A percentile compares a stretch with the other conserved stretches of the same genome.
These are phyloP conservation scores for Phenoliferia sp. DNA, from an alignment of 1,284 basidiomycete genomes.

Conservation along the genomic window DNA sequence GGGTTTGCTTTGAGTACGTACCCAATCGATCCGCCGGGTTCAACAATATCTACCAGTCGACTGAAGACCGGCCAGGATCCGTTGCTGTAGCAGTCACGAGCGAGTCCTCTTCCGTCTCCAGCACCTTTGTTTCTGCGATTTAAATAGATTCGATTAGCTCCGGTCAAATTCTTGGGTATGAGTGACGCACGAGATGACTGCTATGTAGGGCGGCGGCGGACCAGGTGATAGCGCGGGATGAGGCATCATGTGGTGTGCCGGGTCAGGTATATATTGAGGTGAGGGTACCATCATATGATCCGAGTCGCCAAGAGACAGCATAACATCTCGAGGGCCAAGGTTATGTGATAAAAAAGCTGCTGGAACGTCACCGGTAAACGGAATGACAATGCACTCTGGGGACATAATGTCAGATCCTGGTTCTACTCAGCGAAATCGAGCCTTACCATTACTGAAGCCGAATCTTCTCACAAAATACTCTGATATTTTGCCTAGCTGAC, in stretches of 20 bases:
- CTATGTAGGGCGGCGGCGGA: constrained; percentile 2
- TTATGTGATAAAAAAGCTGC: constrained; percentile 66
- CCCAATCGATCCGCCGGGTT: constrained; percentile 80
- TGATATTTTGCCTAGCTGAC: constrained; percentile 58
- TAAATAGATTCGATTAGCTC: no score
- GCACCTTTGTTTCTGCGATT: constrained; percentile 56
- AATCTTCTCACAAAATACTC: constrained; percentile 70
- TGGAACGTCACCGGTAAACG: constrained; percentile 68
- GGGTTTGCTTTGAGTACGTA: constrained; percentile 46
- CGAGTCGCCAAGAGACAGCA: constrained; percentile 18
- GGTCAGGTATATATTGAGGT: constrained; percentile 10
- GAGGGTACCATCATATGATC: constrained; percentile 56
- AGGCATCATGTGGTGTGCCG: constrained; percentile 6
- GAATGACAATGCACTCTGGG: constrained; percentile 63
- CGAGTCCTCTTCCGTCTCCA: constrained; percentile 72
- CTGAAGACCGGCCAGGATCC: constrained; percentile 76
- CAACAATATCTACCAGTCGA: constrained; percentile 72
- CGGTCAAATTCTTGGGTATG: no score
- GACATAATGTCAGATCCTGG: neutral
- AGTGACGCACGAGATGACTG: constrained; percentile 20
- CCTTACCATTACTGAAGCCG: constrained; percentile 67
- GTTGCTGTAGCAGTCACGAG: constrained; percentile 79
- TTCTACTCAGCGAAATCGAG: constrained; percentile 8
- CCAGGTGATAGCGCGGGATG: constrained; percentile 1
- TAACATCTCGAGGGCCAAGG: constrained; percentile 11